phyloP scores from a whole-genome alignment of 2,329 filamentous ascomycete species.

The Beauveria pseudobassiana region DNA sequence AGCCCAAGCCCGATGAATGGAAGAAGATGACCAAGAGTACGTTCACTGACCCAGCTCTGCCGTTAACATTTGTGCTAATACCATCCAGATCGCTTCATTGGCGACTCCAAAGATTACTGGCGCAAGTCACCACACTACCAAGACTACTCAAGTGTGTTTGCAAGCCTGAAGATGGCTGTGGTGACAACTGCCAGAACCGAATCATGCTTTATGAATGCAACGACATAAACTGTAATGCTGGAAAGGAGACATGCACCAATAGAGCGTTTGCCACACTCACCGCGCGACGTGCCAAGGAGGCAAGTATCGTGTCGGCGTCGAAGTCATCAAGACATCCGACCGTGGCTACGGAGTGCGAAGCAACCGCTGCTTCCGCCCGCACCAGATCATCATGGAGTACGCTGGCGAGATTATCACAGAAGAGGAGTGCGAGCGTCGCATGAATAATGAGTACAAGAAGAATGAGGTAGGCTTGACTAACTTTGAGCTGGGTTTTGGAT shows the following conservation, averaged over 20 bases:
- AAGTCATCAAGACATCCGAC: constrained; percentile 85
- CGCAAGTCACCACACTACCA: constrained; percentile 69
- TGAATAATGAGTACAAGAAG: constrained; percentile 89
- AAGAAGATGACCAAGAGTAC: constrained; percentile 84
- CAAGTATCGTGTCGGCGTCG: constrained; percentile 86
- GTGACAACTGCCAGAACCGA: constrained; percentile 84
- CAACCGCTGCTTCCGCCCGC: constrained; percentile 76
- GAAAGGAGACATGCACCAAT: constrained; percentile 69
- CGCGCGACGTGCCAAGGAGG: constrained; percentile 66
- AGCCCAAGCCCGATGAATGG: constrained; percentile 91
- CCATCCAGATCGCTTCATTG: constrained; percentile 73
- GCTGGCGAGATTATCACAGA: constrained; percentile 96
- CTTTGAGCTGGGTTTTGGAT: not conserved
- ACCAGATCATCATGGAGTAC: constrained; percentile 98
- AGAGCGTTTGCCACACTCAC: constrained; percentile 78
- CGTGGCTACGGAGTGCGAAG: constrained; percentile 87
- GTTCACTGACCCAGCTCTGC: not conserved
- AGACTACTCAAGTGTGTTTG: constrained; percentile 73
- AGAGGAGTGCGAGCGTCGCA: constrained; percentile 83
- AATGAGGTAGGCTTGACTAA: constrained; percentile 60
- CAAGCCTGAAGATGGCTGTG: constrained; percentile 69
- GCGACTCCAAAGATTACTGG: constrained; percentile 73
- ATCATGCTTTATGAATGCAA: constrained; percentile 98
- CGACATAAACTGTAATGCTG: constrained; percentile 75
- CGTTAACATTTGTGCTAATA: constrained; percentile 20